phyloP scores from a whole-genome alignment of 768 basidiomycete genomes.

The Zangia roseola region DNA sequence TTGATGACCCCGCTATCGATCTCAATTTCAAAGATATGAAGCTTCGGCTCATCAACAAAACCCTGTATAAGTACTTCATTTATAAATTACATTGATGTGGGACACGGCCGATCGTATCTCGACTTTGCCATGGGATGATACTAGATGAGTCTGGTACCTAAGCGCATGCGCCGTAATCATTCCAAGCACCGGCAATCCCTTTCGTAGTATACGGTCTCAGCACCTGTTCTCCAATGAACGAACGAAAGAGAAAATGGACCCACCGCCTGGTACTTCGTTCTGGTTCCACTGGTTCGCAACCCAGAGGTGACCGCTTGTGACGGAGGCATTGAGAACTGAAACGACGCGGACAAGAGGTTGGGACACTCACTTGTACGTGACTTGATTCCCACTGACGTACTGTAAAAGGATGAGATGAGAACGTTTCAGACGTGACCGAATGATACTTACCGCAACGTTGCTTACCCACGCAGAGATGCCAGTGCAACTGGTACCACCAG shows the following conservation, averaged over 20 bases:
- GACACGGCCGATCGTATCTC: no score
- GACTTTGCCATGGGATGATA: no score
- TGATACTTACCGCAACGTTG: slow-evolving; percentile 33
- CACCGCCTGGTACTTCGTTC: slow-evolving; percentile 34
- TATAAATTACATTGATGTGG: no score
- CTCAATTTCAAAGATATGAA: no score
- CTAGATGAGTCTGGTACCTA: neutral
- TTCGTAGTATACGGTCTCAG: neutral
- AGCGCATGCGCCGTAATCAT: slow-evolving; percentile 53
- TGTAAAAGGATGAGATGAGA: slow-evolving; percentile 14
- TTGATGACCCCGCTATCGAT: no score
- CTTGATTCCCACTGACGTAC: slow-evolving; percentile 43
- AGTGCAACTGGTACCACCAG: slow-evolving; percentile 35
- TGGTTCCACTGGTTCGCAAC: slow-evolving; percentile 46
- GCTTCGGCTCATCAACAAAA: no score
- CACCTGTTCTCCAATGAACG: neutral
- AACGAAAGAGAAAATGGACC: neutral
- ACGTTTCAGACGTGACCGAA: neutral
- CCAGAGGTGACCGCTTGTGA: slow-evolving; percentile 44
- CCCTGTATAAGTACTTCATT: no score
- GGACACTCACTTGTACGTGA: slow-evolving; percentile 39
- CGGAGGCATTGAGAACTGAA: neutral
- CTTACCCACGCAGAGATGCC: slow-evolving; percentile 42
- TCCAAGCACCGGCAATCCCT: slow-evolving; percentile 56
- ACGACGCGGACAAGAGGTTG: no score